These are phyloP conservation scores for Ophiocordyceps australis DNA, from an alignment of 2,329 filamentous ascomycete species.

Conservation along the genomic window DNA sequence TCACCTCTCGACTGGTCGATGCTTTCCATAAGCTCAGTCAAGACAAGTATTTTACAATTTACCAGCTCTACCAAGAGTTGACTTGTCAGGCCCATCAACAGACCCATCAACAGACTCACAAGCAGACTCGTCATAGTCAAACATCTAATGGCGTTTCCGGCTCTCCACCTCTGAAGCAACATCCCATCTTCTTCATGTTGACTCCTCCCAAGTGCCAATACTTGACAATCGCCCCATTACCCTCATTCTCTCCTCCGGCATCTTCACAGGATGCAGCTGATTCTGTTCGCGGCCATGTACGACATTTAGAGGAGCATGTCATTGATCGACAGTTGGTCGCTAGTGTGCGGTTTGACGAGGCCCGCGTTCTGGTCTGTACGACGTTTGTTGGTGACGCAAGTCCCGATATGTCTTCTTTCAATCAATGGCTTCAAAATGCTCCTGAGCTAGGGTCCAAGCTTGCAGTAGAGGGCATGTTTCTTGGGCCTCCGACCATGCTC, in stretches of 20 bases:
- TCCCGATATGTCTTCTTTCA: constrained; percentile 46
- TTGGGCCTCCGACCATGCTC: constrained; percentile 47
- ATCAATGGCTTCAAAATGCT: constrained; percentile 45
- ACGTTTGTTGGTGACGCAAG: constrained; percentile 49
- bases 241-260: constrained; percentile 11
- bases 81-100: constrained; percentile 25
- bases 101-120: constrained; percentile 13
- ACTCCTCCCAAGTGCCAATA: constrained; percentile 33
- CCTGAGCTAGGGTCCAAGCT: constrained; percentile 38
- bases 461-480: constrained; percentile 48
- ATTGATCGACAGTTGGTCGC: constrained; percentile 29
- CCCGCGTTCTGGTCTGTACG: constrained; percentile 45
- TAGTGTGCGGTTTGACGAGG: constrained; percentile 42
- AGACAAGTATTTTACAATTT: constrained; percentile 34
- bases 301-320: constrained; percentile 16
- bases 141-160: constrained; percentile 26
- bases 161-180: constrained; percentile 12
- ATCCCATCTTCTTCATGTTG: constrained; percentile 36
- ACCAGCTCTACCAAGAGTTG: constrained; percentile 38
- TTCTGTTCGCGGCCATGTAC: constrained; percentile 6
- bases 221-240: constrained; percentile 31
- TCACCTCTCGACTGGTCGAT: constrained; percentile 37
- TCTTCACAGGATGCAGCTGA: constrained; percentile 11
- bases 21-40: constrained; percentile 33
- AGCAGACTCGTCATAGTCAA: constrained; percentile 9